Percentiles rank a stretch among this genome's conserved stretches.
Conservation (phyloP, 2,329 filamentous ascomycete species). For the Phaeosphaeria sp. region DNA sequence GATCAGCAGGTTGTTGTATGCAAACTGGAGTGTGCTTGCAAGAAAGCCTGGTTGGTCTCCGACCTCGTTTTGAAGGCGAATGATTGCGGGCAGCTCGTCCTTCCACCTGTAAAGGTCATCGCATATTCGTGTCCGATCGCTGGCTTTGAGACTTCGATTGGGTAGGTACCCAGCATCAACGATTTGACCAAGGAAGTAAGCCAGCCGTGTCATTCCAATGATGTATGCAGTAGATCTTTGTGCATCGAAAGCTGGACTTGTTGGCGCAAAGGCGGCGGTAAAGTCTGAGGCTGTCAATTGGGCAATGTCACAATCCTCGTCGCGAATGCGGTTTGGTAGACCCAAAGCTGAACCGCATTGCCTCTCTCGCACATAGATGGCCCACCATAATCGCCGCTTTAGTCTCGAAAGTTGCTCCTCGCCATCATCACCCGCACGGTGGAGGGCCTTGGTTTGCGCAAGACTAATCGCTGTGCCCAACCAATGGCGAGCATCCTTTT, state of each 20-base stretch:
- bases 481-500: slow-evolving; percentile 49
- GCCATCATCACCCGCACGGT: slow-evolving; percentile 40
- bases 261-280: slow-evolving; percentile 37
- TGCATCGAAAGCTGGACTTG: slow-evolving; percentile 35
- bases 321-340: slow-evolving; percentile 56
- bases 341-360: slow-evolving; percentile 57
- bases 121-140: slow-evolving; percentile 26
- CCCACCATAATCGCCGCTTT: slow-evolving; percentile 62
- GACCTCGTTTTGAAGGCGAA: slow-evolving; percentile 44
- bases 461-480: slow-evolving; percentile 57
- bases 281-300: slow-evolving; percentile 49
- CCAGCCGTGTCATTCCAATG: slow-evolving; percentile 49
- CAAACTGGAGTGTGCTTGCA: slow-evolving; percentile 50
- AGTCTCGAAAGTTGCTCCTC: slow-evolving; percentile 46
- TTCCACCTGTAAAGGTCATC: slow-evolving; percentile 52
- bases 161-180: slow-evolving; percentile 48
- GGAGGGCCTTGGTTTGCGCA: slow-evolving; percentile 58
- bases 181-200: slow-evolving; percentile 47
- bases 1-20: slow-evolving; percentile 57
- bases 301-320: slow-evolving; percentile 58
- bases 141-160: slow-evolving; percentile 21
- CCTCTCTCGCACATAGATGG: slow-evolving; percentile 60
- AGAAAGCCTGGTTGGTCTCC: slow-evolving; percentile 47
- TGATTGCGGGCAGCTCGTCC: slow-evolving; percentile 41
- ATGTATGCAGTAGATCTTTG: slow-evolving; percentile 43